Evolutionary conservation across 2,329 filamentous ascomycete genomes (phyloP), one percentile per base, ranked within the genome.

Genomic region (Leptographium radiaticola): DNA sequence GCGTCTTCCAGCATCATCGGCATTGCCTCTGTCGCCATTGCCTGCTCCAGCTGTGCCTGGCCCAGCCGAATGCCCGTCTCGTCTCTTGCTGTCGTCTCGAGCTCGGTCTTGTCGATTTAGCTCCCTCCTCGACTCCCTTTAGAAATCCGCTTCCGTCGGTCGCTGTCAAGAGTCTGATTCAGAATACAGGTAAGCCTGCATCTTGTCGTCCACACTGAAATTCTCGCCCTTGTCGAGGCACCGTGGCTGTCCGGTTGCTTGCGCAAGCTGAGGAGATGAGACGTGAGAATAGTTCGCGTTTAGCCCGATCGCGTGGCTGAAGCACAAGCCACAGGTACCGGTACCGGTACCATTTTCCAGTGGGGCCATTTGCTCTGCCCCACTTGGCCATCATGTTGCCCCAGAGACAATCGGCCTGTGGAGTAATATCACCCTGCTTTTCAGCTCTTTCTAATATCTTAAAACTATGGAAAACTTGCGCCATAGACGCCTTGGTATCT

Each of bases 1-100:
- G 47, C 39, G 31, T 51, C 40, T 44, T 55, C 55, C 36, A 59
- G 34, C n/a, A 54, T 54, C 5, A 59, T 52, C 30, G 54, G 48
- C 25, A 59, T 56, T 12, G 51, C 34, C 30, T 53, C 46, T 25
- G 53, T 33, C 5, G 47, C 39, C 50, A 55, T 50, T 43, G 40
- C 25, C 25, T 25, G 25, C 25, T 25, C 25, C 25, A 25, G 25
- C 25, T 5, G 25, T 5, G 25, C 25, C 25, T 25, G 25, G 25
- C 25, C 25, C 25, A 5, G 25, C 25, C 5, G 5, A 25, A 25
- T 25, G 25, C 25, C 25, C 25, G 15, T 18, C 11, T 44, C 42
- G 10, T 9, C 42, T 44, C 20, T 44, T 25, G 42, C 20, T 5
- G 10, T 25, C 9, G n/a, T 20, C 30, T 15, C 16, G 43, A 31